Evolutionary conservation across 1,284 basidiomycete species (phyloP), one percentile per base, ranked within the genome.

Genomic region (Ceratobasidium sp.): DNA sequence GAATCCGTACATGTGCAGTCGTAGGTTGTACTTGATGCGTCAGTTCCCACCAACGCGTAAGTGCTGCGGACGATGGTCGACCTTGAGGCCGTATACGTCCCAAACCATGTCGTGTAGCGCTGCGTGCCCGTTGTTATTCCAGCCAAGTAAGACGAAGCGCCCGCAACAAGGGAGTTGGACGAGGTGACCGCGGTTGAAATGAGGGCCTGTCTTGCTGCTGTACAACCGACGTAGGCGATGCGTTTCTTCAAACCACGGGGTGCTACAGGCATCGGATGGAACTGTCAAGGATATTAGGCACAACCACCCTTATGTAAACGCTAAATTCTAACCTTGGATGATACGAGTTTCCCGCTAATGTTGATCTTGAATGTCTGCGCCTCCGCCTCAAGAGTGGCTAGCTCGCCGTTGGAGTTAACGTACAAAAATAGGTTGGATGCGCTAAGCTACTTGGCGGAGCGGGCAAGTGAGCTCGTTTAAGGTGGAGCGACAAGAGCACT

Each of bases 41-140:
- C 44, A 15, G 50, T 53, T 9, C 36, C 31, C 31, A 69, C 47
- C 3, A 36, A 33, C 7, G 19, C 36, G 45, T 44, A 67, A 14
- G 54, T 15, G 41, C 19, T 57, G 3, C 14, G 27, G 11, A 75
- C 73, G 1, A 36, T 54, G 17, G 4, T 36, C 8, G 24, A 19
- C 11, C 51, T 29, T 48, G 9, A 2, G 1, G 7, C 5, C 17
- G 41, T 59, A 24, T 66, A 66, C 9, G 54, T 24, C 9, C 74
- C 74, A 24, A 75, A 75, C 74, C 74, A 75, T 17, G 66, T 63
- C 14, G 29, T 50, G 27, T 51, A 75, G 2, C 73, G 53, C 9
- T 33, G 22, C 2, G 73, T 54, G 22, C 15, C 22, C 3, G 57
- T 4, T 9, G 50, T n/a, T 15, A 64, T 63, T 1, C 29, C 36